Evolutionary conservation across 495 filamentous ascomycete genomes (phyloP).

Genomic region (Cryomyces antarcticus): DNA sequence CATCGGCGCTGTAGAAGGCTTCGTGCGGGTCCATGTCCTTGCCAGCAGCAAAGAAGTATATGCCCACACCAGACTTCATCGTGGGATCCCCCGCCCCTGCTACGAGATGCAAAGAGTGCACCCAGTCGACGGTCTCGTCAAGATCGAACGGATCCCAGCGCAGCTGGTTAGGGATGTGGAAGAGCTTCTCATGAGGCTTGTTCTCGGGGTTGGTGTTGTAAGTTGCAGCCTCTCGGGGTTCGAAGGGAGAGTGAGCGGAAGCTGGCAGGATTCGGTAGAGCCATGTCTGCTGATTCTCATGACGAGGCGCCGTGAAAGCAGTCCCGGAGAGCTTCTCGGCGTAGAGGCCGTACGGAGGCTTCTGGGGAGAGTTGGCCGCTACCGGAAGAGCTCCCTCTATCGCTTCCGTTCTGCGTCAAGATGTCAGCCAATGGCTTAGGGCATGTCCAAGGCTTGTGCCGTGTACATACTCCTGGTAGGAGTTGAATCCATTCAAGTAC

Average conservation of each 20-base stretch:
- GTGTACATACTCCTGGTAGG: conserved; percentile 32
- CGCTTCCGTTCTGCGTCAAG: conserved; percentile 24
- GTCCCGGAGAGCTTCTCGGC: conserved; percentile 88
- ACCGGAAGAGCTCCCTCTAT: conserved; percentile 38
- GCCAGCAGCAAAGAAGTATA: conserved; percentile 64
- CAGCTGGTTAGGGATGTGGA: conserved; percentile 65
- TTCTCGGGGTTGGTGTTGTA: conserved; percentile 31
- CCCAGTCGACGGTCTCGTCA: conserved; percentile 54
- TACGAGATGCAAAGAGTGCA: conserved; percentile 54
- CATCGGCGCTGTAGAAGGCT: conserved; percentile 81
- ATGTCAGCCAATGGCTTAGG: neutral
- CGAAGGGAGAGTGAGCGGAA: conserved; percentile 61
- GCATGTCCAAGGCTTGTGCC: neutral
- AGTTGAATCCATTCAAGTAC: conserved; percentile 38
- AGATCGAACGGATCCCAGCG: conserved; percentile 83
- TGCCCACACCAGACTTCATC: conserved; percentile 60
- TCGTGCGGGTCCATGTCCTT: conserved; percentile 50
- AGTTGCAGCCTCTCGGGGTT: conserved; percentile 28
- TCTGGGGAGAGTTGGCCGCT: conserved; percentile 75
- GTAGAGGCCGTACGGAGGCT: conserved; percentile 67
- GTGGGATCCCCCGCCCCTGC: conserved; percentile 72
- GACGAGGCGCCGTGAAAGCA: conserved; percentile 75
- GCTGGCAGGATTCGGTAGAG: conserved; percentile 81
- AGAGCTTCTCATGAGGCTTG: conserved; percentile 27
- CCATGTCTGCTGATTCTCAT: conserved; percentile 84